These are phyloP conservation scores for Saturnispora gosingensis DNA, from an alignment of 805 yeast genomes.

Conservation along the genomic window DNA sequence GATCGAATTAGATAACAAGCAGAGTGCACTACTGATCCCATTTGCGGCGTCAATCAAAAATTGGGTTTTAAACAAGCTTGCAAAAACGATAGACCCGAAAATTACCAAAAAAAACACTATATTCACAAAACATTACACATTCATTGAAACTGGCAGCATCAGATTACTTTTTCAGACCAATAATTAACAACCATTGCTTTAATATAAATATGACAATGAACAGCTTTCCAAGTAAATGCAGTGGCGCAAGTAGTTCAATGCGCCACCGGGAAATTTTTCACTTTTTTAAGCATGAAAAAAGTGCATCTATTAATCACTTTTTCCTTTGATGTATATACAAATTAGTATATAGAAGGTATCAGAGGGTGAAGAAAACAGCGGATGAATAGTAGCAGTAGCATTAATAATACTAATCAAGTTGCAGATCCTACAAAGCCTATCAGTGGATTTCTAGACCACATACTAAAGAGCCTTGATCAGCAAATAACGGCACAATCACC, in stretches of 20 bases:
- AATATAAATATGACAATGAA: too few species aligned
- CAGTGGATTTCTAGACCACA: slow-evolving; percentile 12
- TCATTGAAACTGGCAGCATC: too few species aligned
- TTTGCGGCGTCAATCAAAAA: too few species aligned
- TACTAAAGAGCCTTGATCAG: slow-evolving; percentile 22
- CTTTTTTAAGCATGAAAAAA: not conserved
- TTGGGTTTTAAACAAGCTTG: too few species aligned
- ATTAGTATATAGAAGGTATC: not conserved
- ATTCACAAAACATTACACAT: too few species aligned
- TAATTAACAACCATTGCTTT: not conserved
- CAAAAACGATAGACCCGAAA: too few species aligned
- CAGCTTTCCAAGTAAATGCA: not conserved
- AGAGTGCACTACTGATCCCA: too few species aligned
- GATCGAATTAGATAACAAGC: too few species aligned
- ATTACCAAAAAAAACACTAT: too few species aligned
- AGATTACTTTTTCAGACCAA: too few species aligned
- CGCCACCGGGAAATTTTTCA: not conserved
- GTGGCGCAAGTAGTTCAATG: not conserved
- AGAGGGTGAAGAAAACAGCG: not conserved
- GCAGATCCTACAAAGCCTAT: slow-evolving; percentile 1
- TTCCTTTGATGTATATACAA: not conserved
- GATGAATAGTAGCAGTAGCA: not conserved
- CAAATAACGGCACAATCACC: slow-evolving; percentile 14
- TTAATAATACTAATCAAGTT: not conserved
- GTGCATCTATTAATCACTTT: not conserved